Base-by-base conservation (phyloP, 169 alveolate genomes). In the Plasmodium berghei region DNA sequence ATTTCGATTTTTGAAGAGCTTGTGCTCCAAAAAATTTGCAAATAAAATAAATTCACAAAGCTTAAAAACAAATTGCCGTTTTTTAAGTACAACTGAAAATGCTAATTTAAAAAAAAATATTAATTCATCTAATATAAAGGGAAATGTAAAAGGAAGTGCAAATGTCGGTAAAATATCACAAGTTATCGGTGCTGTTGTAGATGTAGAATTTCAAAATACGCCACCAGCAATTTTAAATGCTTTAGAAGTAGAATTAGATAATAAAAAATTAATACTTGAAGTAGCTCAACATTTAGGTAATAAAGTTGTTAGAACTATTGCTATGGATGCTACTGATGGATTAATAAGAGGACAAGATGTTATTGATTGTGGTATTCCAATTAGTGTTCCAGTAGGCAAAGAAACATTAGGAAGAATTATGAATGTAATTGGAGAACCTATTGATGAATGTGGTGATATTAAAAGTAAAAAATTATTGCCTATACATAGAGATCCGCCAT, bases 291-390 rank as follows among this genome's bases (percentile, higher is more conserved):
- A 98, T 91, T 88, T 97, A 88, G 99, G 99, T 26, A 97, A 97
- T 72, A 94, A 93, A 45, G 94, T 90, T 14, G 95, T 92, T 28
- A 73, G 99, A 58, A 97, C 99, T 64, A 98, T 98, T 72, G 99
- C 99, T 63, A 96, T 98, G 98, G 99, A 98, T 93, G 98, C 98
- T 48, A 98, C 99, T 9, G 99, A 98, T 49, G 99, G 99, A n/a
- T 95, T 98, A 34, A 96, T 96, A 18, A 93, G 99, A 75, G 99
- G 99, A 28, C 98, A 98, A 90, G 94, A 92, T 45, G 99, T 98
- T 10, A 59, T 89, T 1, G 99, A 98, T 92, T 96, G 99, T 20
- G 99, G 99, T 16, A 94, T 94, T 12, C 99, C 99, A 56, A 98
- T 98, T 87, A 94, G 95, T 34, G 98, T 98, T 49, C 99, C 99